These are phyloP conservation scores for Aplosporella prunicola DNA, from an alignment of 2,329 filamentous ascomycete species.

Conservation along the genomic window DNA sequence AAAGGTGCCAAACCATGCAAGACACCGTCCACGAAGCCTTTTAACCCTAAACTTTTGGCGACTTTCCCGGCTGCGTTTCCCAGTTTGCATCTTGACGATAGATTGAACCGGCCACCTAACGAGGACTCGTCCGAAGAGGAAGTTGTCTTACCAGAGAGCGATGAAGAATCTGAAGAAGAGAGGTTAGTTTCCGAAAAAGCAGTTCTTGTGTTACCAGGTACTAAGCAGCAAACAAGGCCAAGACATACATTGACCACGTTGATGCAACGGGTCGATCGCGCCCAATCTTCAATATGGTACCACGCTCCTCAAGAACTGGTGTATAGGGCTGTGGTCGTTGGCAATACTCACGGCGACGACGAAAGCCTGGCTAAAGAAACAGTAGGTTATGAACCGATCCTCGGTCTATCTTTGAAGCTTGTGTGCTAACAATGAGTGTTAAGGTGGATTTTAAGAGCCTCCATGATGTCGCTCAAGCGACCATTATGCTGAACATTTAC, in stretches of 20 bases:
- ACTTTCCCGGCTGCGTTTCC: slow-evolving; percentile 8
- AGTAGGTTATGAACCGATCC: background rate
- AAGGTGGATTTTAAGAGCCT: background rate
- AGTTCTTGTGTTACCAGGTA: background rate
- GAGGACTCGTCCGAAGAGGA: background rate
- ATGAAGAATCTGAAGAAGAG: background rate
- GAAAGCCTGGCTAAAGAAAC: background rate
- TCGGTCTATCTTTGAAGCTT: background rate
- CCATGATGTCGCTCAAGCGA: background rate
- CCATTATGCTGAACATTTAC: slow-evolving; percentile 4
- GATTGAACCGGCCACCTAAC: background rate
- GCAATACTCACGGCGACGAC: background rate
- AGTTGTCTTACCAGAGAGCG: background rate
- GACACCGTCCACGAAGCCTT: slow-evolving; percentile 2
- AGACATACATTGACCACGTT: background rate
- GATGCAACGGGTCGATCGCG: background rate
- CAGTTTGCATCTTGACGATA: background rate
- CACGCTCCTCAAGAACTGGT: background rate
- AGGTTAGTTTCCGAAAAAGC: background rate
- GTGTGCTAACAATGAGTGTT: background rate
- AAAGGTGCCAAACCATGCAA: background rate
- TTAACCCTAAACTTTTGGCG: slow-evolving; percentile 1
- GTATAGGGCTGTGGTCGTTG: background rate
- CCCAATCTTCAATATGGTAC: no score
- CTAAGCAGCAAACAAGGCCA: background rate